Conservation (phyloP, 2,329 filamentous ascomycete species). For the Lomentospora prolificans region DNA sequence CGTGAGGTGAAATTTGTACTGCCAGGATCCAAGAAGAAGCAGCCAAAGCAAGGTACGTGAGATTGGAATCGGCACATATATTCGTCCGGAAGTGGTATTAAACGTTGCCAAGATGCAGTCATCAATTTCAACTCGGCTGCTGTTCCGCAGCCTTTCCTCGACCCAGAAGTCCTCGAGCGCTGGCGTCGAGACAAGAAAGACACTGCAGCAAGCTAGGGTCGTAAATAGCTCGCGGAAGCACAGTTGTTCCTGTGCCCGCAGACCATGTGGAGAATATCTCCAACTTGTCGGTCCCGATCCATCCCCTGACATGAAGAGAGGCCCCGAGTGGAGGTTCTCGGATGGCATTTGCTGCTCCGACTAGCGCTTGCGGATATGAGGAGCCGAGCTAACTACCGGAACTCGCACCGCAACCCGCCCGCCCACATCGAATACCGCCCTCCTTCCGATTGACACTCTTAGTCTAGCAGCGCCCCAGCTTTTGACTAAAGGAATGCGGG, state of each 20-base stretch:
- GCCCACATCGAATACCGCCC: neutral
- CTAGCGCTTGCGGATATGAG: neutral
- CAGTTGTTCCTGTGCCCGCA: neutral
- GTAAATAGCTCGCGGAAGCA: neutral
- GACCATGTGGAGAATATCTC: neutral
- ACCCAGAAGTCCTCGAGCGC: constrained; percentile 18
- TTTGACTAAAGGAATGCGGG: neutral
- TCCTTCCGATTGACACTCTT: neutral
- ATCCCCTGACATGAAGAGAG: neutral
- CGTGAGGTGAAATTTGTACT: constrained; percentile 9
- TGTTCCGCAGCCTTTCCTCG: constrained; percentile 25
- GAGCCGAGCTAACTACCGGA: neutral
- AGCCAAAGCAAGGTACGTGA: neutral
- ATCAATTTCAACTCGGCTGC: constrained; percentile 18
- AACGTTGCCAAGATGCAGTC: constrained; percentile 1
- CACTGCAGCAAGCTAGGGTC: neutral
- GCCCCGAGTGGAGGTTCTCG: neutral
- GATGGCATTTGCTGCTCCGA: neutral
- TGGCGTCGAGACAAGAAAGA: constrained; percentile 11
- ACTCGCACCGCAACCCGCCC: neutral
- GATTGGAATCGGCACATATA: no score
- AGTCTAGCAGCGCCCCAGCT: neutral
- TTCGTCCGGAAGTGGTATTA: no score
- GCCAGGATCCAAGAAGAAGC: constrained; percentile 5
- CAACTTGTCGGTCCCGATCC: neutral